phyloP scores from a whole-genome alignment of 345 rosid genomes.

The Gossypium bickii region DNA sequence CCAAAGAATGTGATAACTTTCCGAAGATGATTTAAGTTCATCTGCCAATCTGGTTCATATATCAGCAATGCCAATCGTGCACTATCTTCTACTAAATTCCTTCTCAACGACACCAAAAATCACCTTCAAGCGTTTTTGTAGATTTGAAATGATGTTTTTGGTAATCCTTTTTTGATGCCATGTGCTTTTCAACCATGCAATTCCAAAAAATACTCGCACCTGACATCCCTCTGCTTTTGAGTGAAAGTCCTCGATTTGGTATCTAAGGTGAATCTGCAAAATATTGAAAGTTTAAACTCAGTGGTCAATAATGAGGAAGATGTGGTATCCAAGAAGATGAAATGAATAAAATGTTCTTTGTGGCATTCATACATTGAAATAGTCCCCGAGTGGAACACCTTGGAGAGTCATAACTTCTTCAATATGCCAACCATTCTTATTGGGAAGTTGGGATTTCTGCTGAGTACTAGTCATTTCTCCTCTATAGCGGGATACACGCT shows the following conservation, averaged over 20 bases:
- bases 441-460: constrained; percentile 63
- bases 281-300: background rate
- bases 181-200: constrained; percentile 94
- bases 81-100: constrained; percentile 53
- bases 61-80: constrained; percentile 4
- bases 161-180: constrained; percentile 70
- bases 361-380: constrained; percentile 53
- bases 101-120: constrained; percentile 59
- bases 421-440: constrained; percentile 69
- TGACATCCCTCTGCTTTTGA: constrained; percentile 50
- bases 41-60: background rate
- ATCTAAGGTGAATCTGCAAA: constrained; percentile 74
- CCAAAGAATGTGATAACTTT: background rate
- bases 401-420: constrained; percentile 96
- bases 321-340: background rate
- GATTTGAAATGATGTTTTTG: constrained; percentile 56
- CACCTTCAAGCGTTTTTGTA: constrained; percentile 70
- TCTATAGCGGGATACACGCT: constrained; percentile 62
- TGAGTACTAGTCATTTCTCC: constrained; percentile 96
- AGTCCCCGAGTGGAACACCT: constrained; percentile 89
- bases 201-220: constrained; percentile 59
- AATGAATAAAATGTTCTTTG: background rate
- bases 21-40: background rate
- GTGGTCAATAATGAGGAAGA: constrained; percentile 3
- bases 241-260: constrained; percentile 69